Percentiles rank a stretch among this genome's conserved stretches.
Conservation (phyloP, 2,329 filamentous ascomycete genomes). For the Drechslerella dactyloides region DNA sequence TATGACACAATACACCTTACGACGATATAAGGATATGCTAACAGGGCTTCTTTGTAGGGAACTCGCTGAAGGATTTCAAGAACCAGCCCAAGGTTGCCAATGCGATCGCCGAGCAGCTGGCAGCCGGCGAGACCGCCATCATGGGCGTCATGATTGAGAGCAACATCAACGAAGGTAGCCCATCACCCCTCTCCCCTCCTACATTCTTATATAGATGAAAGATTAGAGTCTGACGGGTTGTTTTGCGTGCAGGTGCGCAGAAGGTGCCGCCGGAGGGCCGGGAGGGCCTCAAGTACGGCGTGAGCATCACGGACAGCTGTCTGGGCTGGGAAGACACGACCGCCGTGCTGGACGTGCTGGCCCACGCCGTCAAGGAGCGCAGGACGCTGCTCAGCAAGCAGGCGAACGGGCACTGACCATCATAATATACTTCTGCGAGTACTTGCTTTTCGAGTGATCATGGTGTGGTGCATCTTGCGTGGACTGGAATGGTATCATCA, state of each 20-base stretch:
- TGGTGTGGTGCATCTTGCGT: background rate
- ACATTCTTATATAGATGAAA: background rate
- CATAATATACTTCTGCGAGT: too few relatives aligned
- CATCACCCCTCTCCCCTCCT: too few relatives aligned
- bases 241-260: slow-evolving; percentile 67
- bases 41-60: slow-evolving; percentile 68
- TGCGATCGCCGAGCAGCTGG: slow-evolving; percentile 80
- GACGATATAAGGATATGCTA: slow-evolving; percentile 32
- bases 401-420: slow-evolving; percentile 41
- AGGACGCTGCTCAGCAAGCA: slow-evolving; percentile 61
- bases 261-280: slow-evolving; percentile 87
- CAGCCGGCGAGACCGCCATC: slow-evolving; percentile 83
- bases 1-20: slow-evolving; percentile 59
- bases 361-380: slow-evolving; percentile 78
- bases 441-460: background rate
- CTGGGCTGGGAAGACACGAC: slow-evolving; percentile 73
- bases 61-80: slow-evolving; percentile 95
- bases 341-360: slow-evolving; percentile 78
- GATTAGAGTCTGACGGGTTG: background rate
- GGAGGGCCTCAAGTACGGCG: slow-evolving; percentile 78
- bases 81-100: slow-evolving; percentile 95
- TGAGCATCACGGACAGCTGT: slow-evolving; percentile 95
- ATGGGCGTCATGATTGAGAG: slow-evolving; percentile 99
- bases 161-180: slow-evolving; percentile 84
- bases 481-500: too few relatives aligned